These are phyloP conservation scores for Stentor roeselii DNA, from an alignment of 73 alveolate genomes.

Conservation along the genomic window DNA sequence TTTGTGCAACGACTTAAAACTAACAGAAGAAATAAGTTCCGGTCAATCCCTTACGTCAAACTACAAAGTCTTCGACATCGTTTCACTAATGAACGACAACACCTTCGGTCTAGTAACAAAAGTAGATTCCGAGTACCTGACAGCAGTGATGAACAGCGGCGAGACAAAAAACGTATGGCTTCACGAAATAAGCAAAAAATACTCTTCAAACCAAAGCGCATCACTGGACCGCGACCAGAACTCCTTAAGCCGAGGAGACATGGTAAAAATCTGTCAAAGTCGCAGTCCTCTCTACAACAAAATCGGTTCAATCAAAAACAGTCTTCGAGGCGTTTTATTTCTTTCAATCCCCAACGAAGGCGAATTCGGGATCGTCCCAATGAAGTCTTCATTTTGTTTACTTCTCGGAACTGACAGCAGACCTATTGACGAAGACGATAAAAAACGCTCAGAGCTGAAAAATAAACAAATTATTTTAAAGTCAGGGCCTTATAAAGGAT, in stretches of 20 bases:
- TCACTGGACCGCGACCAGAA: slow-evolving; percentile 69
- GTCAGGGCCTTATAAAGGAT: slow-evolving; percentile 80
- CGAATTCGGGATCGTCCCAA: slow-evolving; percentile 76
- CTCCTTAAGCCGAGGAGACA: slow-evolving; percentile 67
- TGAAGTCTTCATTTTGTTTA: slow-evolving; percentile 53
- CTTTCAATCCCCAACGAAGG: slow-evolving; percentile 60
- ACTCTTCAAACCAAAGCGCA: slow-evolving; percentile 46
- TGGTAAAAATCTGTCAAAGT: slow-evolving; percentile 67
- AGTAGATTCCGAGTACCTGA: slow-evolving; percentile 62
- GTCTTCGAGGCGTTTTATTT: slow-evolving; percentile 60
- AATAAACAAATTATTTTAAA: slow-evolving; percentile 62
- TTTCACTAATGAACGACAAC: slow-evolving; percentile 54
- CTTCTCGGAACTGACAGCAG: slow-evolving; percentile 64
- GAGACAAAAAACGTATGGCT: slow-evolving; percentile 52
- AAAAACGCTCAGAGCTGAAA: slow-evolving; percentile 39
- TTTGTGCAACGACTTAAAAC: slow-evolving; percentile 55
- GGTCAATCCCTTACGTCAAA: slow-evolving; percentile 11
- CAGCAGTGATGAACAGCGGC: slow-evolving; percentile 66
- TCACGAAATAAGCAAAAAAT: slow-evolving; percentile 62
- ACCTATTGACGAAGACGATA: slow-evolving; percentile 53
- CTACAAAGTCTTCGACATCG: slow-evolving; percentile 77
- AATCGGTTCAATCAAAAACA: slow-evolving; percentile 66
- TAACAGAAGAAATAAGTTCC: slow-evolving; percentile 55
- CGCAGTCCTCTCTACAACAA: slow-evolving; percentile 48
- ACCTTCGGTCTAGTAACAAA: slow-evolving; percentile 67